phyloP scores from a whole-genome alignment of 2,329 filamentous ascomycete species.

The Thelonectria rubi region DNA sequence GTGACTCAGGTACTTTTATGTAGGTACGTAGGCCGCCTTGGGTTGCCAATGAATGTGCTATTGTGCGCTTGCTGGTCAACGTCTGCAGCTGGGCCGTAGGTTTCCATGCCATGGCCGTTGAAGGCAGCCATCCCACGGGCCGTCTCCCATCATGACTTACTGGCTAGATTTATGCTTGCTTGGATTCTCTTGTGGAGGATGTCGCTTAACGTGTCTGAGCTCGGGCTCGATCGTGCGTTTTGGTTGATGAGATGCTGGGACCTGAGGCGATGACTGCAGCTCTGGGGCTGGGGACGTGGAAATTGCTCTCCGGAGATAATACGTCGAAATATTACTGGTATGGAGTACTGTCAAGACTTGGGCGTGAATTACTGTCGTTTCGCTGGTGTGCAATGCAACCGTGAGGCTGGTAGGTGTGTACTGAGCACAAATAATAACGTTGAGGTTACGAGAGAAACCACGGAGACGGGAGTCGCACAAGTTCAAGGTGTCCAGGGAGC shows the following conservation, averaged over 20 bases:
- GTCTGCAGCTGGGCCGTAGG: too few relatives aligned
- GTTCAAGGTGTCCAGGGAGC: neutral
- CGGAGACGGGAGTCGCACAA: neutral
- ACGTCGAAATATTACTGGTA: neutral
- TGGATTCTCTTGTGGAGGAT: conserved; percentile 11
- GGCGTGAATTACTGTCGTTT: neutral
- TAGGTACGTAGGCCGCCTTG: too few relatives aligned
- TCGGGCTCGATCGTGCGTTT: conserved; percentile 22
- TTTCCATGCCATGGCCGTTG: too few relatives aligned
- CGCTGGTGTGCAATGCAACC: too few relatives aligned
- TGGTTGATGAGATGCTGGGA: conserved; percentile 20
- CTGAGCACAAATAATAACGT: too few relatives aligned
- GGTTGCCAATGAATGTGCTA: too few relatives aligned
- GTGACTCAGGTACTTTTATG: neutral
- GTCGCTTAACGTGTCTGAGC: conserved; percentile 14
- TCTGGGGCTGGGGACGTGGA: conserved; percentile 8
- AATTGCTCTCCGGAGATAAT: conserved; percentile 15
- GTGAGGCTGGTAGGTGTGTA: too few relatives aligned
- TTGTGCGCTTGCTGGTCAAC: too few relatives aligned
- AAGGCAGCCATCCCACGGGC: too few relatives aligned
- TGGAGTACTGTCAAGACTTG: neutral
- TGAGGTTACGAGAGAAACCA: too few relatives aligned
- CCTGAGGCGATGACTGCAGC: conserved; percentile 22
- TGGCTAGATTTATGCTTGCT: neutral
- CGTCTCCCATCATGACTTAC: too few relatives aligned